Evolutionary conservation across 805 yeast genomes (phyloP), one percentile per base, ranked within the genome.

Genomic region (Candida nitratophila): DNA sequence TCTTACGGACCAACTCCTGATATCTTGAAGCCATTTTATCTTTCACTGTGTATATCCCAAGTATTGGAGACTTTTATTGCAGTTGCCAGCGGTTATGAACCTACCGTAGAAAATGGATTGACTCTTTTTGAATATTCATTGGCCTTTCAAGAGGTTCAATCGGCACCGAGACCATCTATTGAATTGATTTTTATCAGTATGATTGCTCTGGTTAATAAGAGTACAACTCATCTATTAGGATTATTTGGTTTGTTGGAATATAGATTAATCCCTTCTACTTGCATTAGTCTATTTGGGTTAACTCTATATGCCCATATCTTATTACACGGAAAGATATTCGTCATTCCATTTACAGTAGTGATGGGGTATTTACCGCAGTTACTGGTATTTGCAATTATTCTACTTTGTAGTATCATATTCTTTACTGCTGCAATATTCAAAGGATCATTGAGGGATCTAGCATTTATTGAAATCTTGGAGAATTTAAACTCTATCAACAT

Each of bases 101-200:
- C 87, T 8, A 69, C 72, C 44, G 72, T 77, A 19, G 90, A 83
- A 44, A 74, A 81, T 15, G 87, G 87, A 0, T 66, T 84, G 49
- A 81, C 93, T 0, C 63, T 85, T 31, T 83, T 85, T 61, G 93
- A 86, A 58, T 83, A 79, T 53, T 82, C 91, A 4, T 59, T 83
- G 15, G 86, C 87, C 12, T 83, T 83, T 55, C 90, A 84, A 53
- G 93, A 85, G 52, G 80, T 74, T 45, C 83, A 74, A 57, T 68
- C 70, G 37, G 63, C 68, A 30, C 64, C 44, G 43, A 63, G 70
- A 40, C 87, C 80, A 29, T 73, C 80, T 1, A 73, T 68, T 40
- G 86, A 72, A 55, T 64, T 75, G 39, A 67, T 76, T 37, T 61
- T 70, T 10, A 65, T 79, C 3, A 71, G 81, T n/a, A 47, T 79